Base-by-base conservation (phyloP, 2,329 filamentous ascomycete species). In the Sporothrix brasiliensis region DNA sequence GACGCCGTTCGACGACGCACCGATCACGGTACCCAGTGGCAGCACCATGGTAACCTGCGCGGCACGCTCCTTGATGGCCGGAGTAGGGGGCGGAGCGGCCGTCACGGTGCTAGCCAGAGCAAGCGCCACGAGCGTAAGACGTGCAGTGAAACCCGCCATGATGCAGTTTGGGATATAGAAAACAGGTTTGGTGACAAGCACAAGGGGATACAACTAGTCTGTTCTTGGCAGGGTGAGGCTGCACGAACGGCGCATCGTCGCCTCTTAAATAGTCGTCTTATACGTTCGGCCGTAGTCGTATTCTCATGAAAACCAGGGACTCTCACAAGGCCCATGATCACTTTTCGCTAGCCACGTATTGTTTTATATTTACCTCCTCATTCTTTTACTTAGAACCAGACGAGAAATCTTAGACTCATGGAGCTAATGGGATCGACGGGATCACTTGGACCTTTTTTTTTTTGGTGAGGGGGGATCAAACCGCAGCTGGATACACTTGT, bases 1-100 rank as follows among this genome's bases (percentile, higher is more conserved):
- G 30, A 92, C 84, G 21, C 79, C 63, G 14, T 19, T 19, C 30
- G 49, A 67, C 30, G 63, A 67, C 30, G 63, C 54, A 30, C 63
- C 63, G 19, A 67, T 67, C n/a, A 67, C 63, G 2, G 63, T 67
- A 11, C 63, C 63, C 30, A 67, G n/a, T 5, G 63, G 63, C 49
- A 67, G 63, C 47, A 54, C 63, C 63, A 67, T 67, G n/a, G 63
- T 67, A n/a, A 67, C 63, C 10, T 27, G 53, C 63, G 63, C 53
- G 49, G 63, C 63, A 14, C 63, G 63, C 49, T 67, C 63, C 63
- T 54, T 24, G 49, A 67, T 41, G n/a, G 21, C 49, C 21, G 49
- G 63, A 4, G 11, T 67, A 49, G 63, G 30, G 10, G 49, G 49
- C 19, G 63, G 49, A 4, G 49, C 49, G 11, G 63, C 63, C 2